Percentiles rank a stretch among this genome's conserved stretches.
Evolutionary conservation across 768 basidiomycete genomes (phyloP).

Genomic region (Arthromyces matolae): DNA sequence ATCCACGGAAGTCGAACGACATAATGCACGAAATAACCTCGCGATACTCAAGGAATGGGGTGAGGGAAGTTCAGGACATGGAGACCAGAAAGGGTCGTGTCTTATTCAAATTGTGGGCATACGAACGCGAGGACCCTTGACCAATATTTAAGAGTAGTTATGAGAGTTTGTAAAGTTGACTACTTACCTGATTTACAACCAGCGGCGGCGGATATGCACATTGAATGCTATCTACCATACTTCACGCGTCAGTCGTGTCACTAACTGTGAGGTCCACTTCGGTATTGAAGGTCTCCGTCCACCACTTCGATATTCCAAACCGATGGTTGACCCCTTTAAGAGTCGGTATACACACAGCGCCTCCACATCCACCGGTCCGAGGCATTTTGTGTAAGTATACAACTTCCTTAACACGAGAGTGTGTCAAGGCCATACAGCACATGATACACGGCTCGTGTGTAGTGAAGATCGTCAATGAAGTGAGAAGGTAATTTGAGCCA

Average conservation of each 20-base stretch:
- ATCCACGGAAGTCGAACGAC: too few species aligned
- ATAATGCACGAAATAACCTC: too few species aligned
- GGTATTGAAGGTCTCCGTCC: slow-evolving; percentile 37
- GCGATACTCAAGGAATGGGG: too few species aligned
- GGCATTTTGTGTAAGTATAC: slow-evolving; percentile 71
- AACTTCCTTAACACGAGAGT: slow-evolving; percentile 90
- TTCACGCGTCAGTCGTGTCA: slow-evolving; percentile 37
- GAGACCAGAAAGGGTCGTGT: too few species aligned
- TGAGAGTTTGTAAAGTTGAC: too few species aligned
- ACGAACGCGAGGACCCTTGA: too few species aligned
- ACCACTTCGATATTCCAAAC: slow-evolving; percentile 68
- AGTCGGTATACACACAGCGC: slow-evolving; percentile 68
- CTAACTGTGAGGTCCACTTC: slow-evolving; percentile 25
- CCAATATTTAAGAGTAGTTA: too few species aligned
- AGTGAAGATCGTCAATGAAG: slow-evolving; percentile 77
- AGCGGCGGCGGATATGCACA: too few species aligned
- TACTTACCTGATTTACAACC: too few species aligned
- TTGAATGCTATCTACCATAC: too few species aligned
- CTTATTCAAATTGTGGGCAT: too few species aligned
- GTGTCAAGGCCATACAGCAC: slow-evolving; percentile 95
- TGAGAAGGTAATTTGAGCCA: slow-evolving; percentile 85
- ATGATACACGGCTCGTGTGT: slow-evolving; percentile 98
- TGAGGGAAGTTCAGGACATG: too few species aligned
- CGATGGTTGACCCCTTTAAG: slow-evolving; percentile 89
- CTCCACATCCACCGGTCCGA: slow-evolving; percentile 84